Base-by-base conservation (phyloP, 2,329 filamentous ascomycete species). In the Cladosporium velox region DNA sequence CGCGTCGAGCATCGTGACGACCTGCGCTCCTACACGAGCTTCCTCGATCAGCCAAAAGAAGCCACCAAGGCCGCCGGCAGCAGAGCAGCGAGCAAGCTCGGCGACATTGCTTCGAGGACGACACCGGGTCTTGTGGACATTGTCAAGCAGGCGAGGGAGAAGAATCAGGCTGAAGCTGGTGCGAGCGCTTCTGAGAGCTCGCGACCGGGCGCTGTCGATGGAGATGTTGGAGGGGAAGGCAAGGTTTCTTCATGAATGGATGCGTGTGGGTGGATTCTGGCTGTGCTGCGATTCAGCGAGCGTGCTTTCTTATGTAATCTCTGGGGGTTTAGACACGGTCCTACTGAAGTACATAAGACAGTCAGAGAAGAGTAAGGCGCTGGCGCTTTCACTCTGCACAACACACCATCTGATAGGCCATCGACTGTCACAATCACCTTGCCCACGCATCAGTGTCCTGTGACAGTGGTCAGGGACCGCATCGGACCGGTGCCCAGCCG, bases 1-100 rank as follows among this genome's bases (percentile, higher is more conserved):
- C 77, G 82, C 35, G 82, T 84, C 30, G 82, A 85, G 65, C 78
- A 81, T 63, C 75, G 77, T 10, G 78, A 79, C 63, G 75, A 76
- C 28, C 75, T 81, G 10, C 65, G 73, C n/a, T 68, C 71, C 14
- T 71, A 76, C 52, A 70, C 71, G 30, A 72, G 66, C 63, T 72
- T 78, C 49, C 47, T 70, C 12, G 69, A 68, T 18, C 41, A 65
- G 14, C 44, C 62, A 1, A 59, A 59, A 38, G 57, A 66, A 18
- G 66, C 61, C 11, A 44, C 55, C 15, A 64, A 34, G 51, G 24
- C 47, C 32, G 68, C 54, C 3, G 62, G 55, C 28, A 59, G 24
- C 3, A 65, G 15, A 34, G 63, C 57, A 28, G 57, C 63, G 12
- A 54, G 30, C 47, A 65, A 59, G 21, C 14, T 60, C n/a, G 55